phyloP scores from a whole-genome alignment of 345 rosid species.

The Hevea brasiliensis region DNA sequence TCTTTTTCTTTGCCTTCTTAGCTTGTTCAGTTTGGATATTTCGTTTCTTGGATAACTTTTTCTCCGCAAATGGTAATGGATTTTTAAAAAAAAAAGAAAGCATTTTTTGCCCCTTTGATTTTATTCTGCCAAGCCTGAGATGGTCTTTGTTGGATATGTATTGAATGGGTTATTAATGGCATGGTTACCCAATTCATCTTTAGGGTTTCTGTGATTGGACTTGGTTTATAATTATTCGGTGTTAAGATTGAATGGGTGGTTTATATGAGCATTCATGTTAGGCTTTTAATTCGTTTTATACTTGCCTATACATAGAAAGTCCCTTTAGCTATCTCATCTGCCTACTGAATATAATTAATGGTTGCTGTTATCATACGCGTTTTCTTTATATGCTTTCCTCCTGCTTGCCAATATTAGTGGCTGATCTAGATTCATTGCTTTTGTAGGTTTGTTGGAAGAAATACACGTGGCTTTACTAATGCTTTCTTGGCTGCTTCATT shows the following conservation, averaged over 20 bases:
- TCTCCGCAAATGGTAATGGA: background rate
- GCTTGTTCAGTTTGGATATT: too few relatives aligned
- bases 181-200: background rate
- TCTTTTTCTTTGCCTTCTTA: too few relatives aligned
- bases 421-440: background rate
- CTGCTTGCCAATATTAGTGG: background rate
- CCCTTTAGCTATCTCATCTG: too few relatives aligned
- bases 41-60: background rate
- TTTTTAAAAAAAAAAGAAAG: background rate
- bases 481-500: background rate
- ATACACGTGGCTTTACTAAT: background rate
- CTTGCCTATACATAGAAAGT: background rate
- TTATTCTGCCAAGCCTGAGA: background rate
- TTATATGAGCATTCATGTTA: background rate
- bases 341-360: too few relatives aligned
- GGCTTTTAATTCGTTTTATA: background rate
- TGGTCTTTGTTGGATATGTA: background rate
- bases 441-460: constrained; percentile 1
- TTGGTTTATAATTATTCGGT: background rate
- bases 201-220: background rate
- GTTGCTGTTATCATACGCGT: background rate
- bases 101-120: background rate
- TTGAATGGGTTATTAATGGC: background rate
- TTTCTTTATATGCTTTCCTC: background rate
- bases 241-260: background rate